These are phyloP conservation scores for Phlegmacium glaucopus DNA, from an alignment of 768 basidiomycete species.

Conservation along the genomic window DNA sequence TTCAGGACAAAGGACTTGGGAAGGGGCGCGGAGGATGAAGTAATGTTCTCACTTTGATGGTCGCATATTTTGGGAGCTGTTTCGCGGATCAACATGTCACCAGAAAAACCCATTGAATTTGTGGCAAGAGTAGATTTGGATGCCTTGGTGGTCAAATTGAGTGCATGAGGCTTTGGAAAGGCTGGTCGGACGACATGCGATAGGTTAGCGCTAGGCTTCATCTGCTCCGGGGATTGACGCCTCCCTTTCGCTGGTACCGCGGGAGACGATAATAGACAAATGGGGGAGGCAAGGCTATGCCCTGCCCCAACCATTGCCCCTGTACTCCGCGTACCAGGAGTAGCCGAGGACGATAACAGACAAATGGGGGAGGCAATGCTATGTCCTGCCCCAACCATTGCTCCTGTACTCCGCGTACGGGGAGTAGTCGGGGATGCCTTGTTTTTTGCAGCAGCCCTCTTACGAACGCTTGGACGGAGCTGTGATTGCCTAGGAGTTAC, in stretches of 20 bases:
- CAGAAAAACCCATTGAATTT: too few species aligned
- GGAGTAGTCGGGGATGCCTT: neutral
- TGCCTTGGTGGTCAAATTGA: neutral
- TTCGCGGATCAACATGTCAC: too few species aligned
- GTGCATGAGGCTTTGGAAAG: neutral
- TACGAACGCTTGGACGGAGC: neutral
- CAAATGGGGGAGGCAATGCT: slow-evolving; percentile 22
- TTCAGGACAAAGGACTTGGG: too few species aligned
- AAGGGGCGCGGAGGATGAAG: too few species aligned
- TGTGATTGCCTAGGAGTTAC: neutral
- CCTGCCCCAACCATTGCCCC: neutral
- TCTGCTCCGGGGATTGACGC: neutral
- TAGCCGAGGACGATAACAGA: slow-evolving; percentile 12
- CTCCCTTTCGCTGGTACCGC: neutral
- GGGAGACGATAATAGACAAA: slow-evolving; percentile 19
- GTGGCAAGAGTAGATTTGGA: too few species aligned
- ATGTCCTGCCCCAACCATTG: slow-evolving; percentile 1
- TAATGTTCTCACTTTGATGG: too few species aligned
- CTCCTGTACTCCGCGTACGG: neutral
- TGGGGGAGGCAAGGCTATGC: slow-evolving; percentile 20
- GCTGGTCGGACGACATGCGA: too few species aligned
- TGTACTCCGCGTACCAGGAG: neutral
- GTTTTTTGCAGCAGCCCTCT: neutral
- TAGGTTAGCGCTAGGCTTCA: too few species aligned
- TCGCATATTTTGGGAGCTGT: too few species aligned